Conservation (phyloP, 345 rosid species). For the Zanthoxylum bungeanum region DNA sequence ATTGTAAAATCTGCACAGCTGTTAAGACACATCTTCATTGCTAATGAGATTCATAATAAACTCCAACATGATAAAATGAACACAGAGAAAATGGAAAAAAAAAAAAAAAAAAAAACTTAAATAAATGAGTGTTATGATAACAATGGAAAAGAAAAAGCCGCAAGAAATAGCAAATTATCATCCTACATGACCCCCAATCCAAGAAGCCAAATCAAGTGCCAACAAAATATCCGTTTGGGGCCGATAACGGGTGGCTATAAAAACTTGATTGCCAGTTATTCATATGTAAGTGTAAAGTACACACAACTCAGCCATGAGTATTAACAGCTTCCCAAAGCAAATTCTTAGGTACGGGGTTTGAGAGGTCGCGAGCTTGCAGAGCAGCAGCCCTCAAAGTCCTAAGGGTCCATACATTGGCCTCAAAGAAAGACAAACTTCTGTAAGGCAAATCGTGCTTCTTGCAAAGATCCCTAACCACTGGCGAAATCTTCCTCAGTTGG, state of each 20-base stretch:
- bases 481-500: slow-evolving; percentile 68
- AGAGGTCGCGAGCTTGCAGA: slow-evolving; percentile 62
- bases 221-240: not conserved
- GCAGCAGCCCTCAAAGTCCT: slow-evolving; percentile 70
- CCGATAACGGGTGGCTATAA: not conserved
- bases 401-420: slow-evolving; percentile 71
- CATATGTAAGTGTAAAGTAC: too few relatives aligned
- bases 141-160: not conserved
- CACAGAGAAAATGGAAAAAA: too few relatives aligned
- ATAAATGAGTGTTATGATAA: not conserved
- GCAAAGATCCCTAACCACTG: slow-evolving; percentile 71
- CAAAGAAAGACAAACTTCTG: slow-evolving; percentile 71
- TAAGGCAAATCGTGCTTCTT: slow-evolving; percentile 91
- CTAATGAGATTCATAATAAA: not conserved
- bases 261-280: not conserved
- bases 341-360: slow-evolving; percentile 62
- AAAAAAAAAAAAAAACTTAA: not conserved
- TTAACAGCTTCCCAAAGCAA: slow-evolving; percentile 88
- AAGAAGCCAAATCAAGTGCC: not conserved
- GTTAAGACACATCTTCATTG: too few relatives aligned
- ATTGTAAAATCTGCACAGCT: too few relatives aligned
- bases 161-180: not conserved
- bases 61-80: not conserved
- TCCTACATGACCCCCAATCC: not conserved
- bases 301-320: slow-evolving; percentile 64